Conservation (phyloP, 192 early-diverging fungal species). For the Phycomyces nitens region DNA sequence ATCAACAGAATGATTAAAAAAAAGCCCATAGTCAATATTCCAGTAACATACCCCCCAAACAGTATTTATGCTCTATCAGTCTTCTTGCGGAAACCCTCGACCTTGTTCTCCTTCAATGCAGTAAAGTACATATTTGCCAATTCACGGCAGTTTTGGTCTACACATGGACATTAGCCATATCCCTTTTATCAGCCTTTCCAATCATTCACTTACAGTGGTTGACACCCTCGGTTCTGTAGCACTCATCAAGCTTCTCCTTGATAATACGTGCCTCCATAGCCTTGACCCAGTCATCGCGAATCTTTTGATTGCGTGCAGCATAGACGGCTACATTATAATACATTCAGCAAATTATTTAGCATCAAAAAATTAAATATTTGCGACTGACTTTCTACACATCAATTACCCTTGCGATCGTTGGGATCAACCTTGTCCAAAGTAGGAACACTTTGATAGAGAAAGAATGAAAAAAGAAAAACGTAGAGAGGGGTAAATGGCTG, state of each 20-base stretch:
- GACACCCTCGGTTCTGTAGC: conserved; percentile 88
- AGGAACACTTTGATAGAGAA: conserved; percentile 25
- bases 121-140: conserved; percentile 81
- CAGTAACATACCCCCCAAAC: too few species aligned
- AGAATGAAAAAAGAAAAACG: not conserved
- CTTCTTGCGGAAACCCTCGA: conserved; percentile 51
- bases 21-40: too few species aligned
- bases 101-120: conserved; percentile 49
- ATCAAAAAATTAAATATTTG: not conserved
- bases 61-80: too few species aligned
- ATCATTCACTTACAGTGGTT: conserved; percentile 68
- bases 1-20: too few species aligned
- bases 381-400: too few species aligned
- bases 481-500: not conserved
- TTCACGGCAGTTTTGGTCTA: conserved; percentile 81
- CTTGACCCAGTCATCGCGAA: conserved; percentile 90
- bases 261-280: conserved; percentile 83
- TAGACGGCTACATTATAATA: conserved; percentile 54
- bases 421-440: conserved; percentile 34
- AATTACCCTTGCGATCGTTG: conserved; percentile 38
- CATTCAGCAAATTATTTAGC: too few species aligned
- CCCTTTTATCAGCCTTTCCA: too few species aligned
- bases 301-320: conserved; percentile 71
- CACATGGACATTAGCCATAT: not conserved
- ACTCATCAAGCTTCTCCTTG: conserved; percentile 84